These are phyloP conservation scores for Leishmania braziliensis DNA, from an alignment of 208 protist genomes.

Conservation along the genomic window DNA sequence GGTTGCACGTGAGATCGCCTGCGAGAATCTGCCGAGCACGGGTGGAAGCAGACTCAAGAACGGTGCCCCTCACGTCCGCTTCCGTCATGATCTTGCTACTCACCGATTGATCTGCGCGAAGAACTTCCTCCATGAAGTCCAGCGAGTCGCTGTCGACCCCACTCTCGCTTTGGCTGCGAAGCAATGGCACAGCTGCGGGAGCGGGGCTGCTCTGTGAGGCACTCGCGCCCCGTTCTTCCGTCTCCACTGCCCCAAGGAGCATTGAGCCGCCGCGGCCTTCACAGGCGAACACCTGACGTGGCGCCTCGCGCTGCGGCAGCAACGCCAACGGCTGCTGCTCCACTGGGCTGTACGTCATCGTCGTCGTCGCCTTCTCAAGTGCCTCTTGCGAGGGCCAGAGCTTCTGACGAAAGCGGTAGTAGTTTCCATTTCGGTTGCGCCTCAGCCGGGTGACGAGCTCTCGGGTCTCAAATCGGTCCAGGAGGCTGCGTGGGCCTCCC, in stretches of 20 bases:
- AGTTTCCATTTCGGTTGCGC: slow-evolving; percentile 71
- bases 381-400: slow-evolving; percentile 75
- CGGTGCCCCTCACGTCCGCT: slow-evolving; percentile 46
- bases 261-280: slow-evolving; percentile 50
- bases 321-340: slow-evolving; percentile 67
- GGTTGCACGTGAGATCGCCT: slow-evolving; percentile 38
- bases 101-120: slow-evolving; percentile 38
- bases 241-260: slow-evolving; percentile 42
- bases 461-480: slow-evolving; percentile 73
- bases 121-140: slow-evolving; percentile 23
- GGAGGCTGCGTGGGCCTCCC: slow-evolving; percentile 44
- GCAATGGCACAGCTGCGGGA: neutral
- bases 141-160: slow-evolving; percentile 5
- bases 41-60: slow-evolving; percentile 57
- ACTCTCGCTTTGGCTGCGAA: neutral
- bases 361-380: slow-evolving; percentile 64
- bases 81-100: slow-evolving; percentile 61
- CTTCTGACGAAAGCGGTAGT: slow-evolving; percentile 81
- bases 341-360: slow-evolving; percentile 59
- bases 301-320: slow-evolving; percentile 42
- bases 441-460: slow-evolving; percentile 39
- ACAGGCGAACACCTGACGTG: slow-evolving; percentile 35
- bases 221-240: neutral
- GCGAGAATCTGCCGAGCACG: slow-evolving; percentile 42
- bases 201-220: neutral